Percentiles rank a stretch among this genome's conserved stretches.
These are phyloP conservation scores for Epithemia pelagica DNA, from an alignment of 108 stramenopile genomes.

Conservation along the genomic window DNA sequence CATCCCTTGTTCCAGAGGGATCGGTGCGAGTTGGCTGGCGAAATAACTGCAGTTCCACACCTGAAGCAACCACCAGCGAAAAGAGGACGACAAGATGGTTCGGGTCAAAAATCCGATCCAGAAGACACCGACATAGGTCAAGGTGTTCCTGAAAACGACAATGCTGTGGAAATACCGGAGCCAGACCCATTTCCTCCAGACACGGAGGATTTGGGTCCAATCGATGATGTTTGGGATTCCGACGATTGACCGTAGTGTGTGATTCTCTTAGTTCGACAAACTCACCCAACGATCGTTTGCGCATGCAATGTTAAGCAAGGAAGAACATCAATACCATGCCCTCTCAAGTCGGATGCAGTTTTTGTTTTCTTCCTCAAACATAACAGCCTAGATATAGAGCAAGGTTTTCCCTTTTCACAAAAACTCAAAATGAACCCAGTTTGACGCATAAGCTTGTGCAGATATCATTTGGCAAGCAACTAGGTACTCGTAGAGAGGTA, in stretches of 20 bases:
- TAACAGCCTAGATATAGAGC: too few relatives aligned
- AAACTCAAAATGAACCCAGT: too few relatives aligned
- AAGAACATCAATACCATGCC: too few relatives aligned
- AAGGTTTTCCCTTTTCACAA: too few relatives aligned
- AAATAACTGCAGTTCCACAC: conserved; percentile 9
- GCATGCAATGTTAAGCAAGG: too few relatives aligned
- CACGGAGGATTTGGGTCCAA: background rate
- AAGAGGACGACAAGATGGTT: background rate
- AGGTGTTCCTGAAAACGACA: background rate
- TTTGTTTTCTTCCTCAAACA: too few relatives aligned
- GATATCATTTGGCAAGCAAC: too few relatives aligned
- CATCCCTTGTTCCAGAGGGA: conserved; percentile 41
- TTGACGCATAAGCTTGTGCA: too few relatives aligned
- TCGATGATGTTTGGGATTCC: background rate
- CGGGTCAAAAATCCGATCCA: background rate
- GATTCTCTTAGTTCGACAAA: too few relatives aligned
- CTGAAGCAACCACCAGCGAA: background rate
- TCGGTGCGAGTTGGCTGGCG: conserved; percentile 25
- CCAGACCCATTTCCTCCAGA: background rate
- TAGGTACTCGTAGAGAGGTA: too few relatives aligned
- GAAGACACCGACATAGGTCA: background rate
- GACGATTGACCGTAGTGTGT: background rate
- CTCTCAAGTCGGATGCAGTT: too few relatives aligned
- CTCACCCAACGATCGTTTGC: too few relatives aligned
- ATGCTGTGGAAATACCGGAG: background rate